phyloP scores from a whole-genome alignment of 495 filamentous ascomycete genomes.

The Penicillium odoratum region DNA sequence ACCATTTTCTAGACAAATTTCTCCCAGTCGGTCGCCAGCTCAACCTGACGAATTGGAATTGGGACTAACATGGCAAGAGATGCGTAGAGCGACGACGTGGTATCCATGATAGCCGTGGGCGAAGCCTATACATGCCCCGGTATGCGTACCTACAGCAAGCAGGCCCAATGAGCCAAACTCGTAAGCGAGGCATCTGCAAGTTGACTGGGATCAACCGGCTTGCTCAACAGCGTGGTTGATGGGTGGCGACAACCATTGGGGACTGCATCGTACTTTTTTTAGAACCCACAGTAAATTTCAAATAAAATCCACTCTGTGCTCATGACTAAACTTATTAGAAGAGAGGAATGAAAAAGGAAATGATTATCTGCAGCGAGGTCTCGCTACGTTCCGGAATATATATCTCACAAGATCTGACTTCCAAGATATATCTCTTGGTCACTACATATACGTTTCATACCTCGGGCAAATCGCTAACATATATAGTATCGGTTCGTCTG shows the following conservation, averaged over 20 bases:
- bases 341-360: not conserved
- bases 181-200: conserved; percentile 11
- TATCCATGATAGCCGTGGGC: conserved; percentile 4
- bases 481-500: no score
- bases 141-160: conserved; percentile 25
- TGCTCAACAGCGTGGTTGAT: conserved; percentile 1
- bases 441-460: no score
- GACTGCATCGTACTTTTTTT: not conserved
- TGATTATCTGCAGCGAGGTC: not conserved
- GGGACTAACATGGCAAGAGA: conserved; percentile 16
- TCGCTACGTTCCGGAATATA: not conserved
- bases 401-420: not conserved
- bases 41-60: conserved; percentile 17
- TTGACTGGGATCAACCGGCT: conserved; percentile 13
- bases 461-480: no score
- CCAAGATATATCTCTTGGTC: no score
- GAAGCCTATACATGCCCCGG: not conserved
- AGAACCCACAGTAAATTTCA: not conserved
- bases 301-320: not conserved
- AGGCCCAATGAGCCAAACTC: conserved; percentile 3
- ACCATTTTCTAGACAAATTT: not conserved
- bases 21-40: conserved; percentile 1
- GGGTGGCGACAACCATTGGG: not conserved
- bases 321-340: not conserved
- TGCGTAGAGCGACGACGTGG: conserved; percentile 3